Percentiles rank a stretch among this genome's conserved stretches.
These are phyloP conservation scores for Cupressus sempervirens DNA, from an alignment of 75 land plant genomes.

Conservation along the genomic window DNA sequence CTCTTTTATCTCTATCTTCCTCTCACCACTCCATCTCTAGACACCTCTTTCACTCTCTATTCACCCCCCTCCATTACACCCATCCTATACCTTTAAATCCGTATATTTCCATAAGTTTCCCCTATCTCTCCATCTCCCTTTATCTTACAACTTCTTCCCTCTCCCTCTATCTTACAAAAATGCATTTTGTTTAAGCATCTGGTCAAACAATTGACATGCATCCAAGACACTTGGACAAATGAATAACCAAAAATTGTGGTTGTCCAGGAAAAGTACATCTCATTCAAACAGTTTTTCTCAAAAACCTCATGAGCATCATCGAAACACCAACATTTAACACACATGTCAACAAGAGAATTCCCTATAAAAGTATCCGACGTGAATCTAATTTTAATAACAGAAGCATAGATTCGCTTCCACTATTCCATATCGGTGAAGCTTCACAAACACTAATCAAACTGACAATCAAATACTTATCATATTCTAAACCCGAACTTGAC, in stretches of 20 bases:
- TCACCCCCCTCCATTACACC: too few relatives aligned
- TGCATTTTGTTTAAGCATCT: constrained; percentile 39
- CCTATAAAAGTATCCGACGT: constrained; percentile 38
- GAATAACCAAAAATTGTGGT: constrained; percentile 31
- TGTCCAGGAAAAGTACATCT: constrained; percentile 21
- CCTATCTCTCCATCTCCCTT: too few relatives aligned
- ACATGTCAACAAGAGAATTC: constrained; percentile 56
- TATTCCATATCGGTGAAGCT: constrained; percentile 17
- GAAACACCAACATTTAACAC: constrained; percentile 37
- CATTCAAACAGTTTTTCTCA: constrained; percentile 18
- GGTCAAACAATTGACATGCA: constrained; percentile 31
- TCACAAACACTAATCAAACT: constrained; percentile 48
- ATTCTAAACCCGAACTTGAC: constrained; percentile 12
- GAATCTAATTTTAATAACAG: constrained; percentile 34
- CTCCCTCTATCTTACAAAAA: constrained; percentile 38
- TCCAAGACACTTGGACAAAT: constrained; percentile 15
- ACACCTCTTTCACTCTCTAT: too few relatives aligned
- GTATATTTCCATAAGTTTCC: too few relatives aligned
- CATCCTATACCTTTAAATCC: too few relatives aligned
- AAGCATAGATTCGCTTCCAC: constrained; percentile 44
- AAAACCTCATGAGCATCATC: constrained; percentile 39
- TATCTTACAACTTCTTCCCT: constrained; percentile 27
- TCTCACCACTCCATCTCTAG: too few relatives aligned
- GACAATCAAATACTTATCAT: constrained; percentile 28
- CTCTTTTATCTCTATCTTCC: too few relatives aligned